Evolutionary conservation across 2,329 filamentous ascomycete genomes (phyloP).

Genomic region (Lecanicillium sp.): DNA sequence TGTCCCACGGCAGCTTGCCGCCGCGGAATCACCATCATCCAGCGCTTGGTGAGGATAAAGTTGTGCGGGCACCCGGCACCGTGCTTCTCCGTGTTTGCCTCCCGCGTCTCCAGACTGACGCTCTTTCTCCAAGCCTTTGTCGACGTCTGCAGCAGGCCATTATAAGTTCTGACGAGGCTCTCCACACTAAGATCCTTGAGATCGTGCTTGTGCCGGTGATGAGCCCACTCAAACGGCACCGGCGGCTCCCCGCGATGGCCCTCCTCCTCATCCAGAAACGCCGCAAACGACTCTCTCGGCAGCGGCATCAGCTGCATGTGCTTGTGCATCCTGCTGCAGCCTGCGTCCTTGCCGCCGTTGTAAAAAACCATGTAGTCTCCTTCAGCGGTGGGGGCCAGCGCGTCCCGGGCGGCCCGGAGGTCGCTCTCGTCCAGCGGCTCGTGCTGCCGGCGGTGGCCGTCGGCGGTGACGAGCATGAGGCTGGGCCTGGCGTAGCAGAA

Average conservation of each 20-base stretch:
- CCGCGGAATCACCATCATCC: slow-evolving; percentile 40
- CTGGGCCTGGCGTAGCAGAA: slow-evolving; percentile 41
- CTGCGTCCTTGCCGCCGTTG: slow-evolving; percentile 36
- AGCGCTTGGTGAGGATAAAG: slow-evolving; percentile 32
- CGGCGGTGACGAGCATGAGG: slow-evolving; percentile 35
- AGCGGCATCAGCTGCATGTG: slow-evolving; percentile 36
- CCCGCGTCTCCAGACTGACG: neutral
- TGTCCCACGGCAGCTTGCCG: slow-evolving; percentile 22
- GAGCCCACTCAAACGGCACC: slow-evolving; percentile 28
- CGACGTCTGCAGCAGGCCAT: slow-evolving; percentile 13
- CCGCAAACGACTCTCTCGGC: slow-evolving; percentile 18
- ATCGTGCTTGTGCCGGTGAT: slow-evolving; percentile 19
- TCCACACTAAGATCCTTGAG: slow-evolving; percentile 11
- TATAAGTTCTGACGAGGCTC: slow-evolving; percentile 17
- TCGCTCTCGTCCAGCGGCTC: slow-evolving; percentile 32
- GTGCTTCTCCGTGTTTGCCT: slow-evolving; percentile 2
- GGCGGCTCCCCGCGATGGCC: slow-evolving; percentile 7
- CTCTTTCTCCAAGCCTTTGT: slow-evolving; percentile 11
- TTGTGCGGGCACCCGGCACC: slow-evolving; percentile 31
- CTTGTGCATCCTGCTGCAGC: slow-evolving; percentile 40
- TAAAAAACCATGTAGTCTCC: slow-evolving; percentile 32
- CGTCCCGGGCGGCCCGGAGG: slow-evolving; percentile 26
- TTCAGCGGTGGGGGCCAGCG: slow-evolving; percentile 18
- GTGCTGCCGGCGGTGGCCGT: slow-evolving; percentile 38
- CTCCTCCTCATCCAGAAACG: slow-evolving; percentile 15